Conservation (phyloP, 345 rosid species). For the Salix udensis region DNA sequence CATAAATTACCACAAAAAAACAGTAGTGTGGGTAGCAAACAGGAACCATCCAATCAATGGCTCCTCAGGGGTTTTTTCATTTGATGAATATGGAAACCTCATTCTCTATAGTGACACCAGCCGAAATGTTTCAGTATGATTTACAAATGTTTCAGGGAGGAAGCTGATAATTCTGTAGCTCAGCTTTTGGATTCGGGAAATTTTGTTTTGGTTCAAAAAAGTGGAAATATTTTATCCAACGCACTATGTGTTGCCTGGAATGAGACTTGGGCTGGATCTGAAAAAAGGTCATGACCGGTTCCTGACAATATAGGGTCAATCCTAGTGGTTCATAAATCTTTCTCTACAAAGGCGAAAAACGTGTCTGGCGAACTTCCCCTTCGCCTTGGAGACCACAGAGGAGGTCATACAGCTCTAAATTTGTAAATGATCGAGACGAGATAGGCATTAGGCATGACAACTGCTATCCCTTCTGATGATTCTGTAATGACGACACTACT, state of each 20-base stretch:
- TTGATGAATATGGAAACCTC: neutral
- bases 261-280: neutral
- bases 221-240: neutral
- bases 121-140: neutral
- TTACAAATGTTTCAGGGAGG: neutral
- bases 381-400: neutral
- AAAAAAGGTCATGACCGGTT: neutral
- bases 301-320: neutral
- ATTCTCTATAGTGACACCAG: neutral
- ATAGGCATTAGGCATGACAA: too few species aligned
- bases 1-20: neutral
- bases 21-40: constrained; percentile 16
- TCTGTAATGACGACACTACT: too few species aligned
- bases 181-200: constrained; percentile 17
- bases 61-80: constrained; percentile 1
- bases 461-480: too few species aligned
- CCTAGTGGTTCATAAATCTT: neutral
- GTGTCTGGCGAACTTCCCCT: neutral
- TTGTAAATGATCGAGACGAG: neutral
- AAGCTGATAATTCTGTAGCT: neutral
- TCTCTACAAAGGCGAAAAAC: neutral
- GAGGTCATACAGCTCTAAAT: neutral
- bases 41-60: constrained; percentile 8
- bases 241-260: neutral
- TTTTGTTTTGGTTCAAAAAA: neutral